phyloP scores from a whole-genome alignment of 2,329 filamentous ascomycete species.

The Botrytis fragariae region DNA sequence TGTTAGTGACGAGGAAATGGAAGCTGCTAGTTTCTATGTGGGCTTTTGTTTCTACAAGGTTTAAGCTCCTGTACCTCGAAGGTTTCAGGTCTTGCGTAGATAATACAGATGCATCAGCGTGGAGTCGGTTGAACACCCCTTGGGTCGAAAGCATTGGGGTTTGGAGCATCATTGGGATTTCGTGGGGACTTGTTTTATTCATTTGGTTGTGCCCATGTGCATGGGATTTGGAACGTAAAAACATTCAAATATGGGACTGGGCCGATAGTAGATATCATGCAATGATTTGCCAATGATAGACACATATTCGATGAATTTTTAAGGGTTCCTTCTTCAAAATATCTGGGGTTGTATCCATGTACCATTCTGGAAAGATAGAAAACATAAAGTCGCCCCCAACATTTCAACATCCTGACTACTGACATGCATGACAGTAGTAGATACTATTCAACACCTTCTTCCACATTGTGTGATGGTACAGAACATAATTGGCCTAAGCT shows the following conservation, averaged over 20 bases:
- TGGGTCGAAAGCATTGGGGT: not conserved
- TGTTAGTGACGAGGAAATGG: constrained; percentile 84
- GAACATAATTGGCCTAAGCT: not conserved
- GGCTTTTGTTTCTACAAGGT: constrained; percentile 98
- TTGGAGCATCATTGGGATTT: not conserved
- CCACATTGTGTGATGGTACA: not conserved
- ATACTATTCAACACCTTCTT: not conserved
- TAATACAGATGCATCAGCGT: not conserved
- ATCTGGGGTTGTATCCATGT: not conserved
- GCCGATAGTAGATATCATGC: not conserved
- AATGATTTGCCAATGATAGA: not conserved
- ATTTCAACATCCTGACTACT: not conserved
- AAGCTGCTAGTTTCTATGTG: constrained; percentile 87
- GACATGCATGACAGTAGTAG: not conserved
- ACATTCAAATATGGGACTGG: not conserved
- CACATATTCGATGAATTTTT: not conserved
- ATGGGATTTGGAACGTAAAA: not conserved
- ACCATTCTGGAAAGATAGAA: not conserved
- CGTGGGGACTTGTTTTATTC: not conserved
- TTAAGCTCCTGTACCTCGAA: constrained; percentile 41
- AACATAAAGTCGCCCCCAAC: not conserved
- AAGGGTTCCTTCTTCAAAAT: too few relatives aligned
- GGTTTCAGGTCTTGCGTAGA: not conserved
- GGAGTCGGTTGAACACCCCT: not conserved
- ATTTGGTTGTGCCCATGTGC: not conserved